Percentiles rank a stretch among this genome's conserved stretches.
phyloP scores from a whole-genome alignment of 2,329 filamentous ascomycete genomes.

The Emmonsiellopsis sp. region DNA sequence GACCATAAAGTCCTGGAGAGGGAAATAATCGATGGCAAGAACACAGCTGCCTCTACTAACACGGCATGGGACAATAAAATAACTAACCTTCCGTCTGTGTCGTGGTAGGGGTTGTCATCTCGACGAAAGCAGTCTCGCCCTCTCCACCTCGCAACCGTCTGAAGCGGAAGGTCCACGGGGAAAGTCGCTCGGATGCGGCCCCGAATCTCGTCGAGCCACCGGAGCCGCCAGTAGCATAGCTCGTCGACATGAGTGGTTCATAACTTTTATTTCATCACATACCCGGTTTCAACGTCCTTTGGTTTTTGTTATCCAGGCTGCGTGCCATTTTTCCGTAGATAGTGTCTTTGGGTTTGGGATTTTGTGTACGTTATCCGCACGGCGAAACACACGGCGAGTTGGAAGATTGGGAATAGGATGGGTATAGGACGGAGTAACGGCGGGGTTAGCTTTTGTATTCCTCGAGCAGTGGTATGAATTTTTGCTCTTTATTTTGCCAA shows the following conservation, averaged over 20 bases:
- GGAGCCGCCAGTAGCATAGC: not conserved
- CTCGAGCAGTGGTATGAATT: not conserved
- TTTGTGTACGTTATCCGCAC: too few species aligned
- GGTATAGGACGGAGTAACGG: too few species aligned
- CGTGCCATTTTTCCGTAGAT: too few species aligned
- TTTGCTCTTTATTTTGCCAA: too few species aligned
- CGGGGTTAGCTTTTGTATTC: not conserved
- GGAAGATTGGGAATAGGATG: too few species aligned
- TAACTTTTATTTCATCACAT: not conserved
- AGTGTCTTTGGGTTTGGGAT: too few species aligned
- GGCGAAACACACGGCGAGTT: too few species aligned
- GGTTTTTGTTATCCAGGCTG: too few species aligned
- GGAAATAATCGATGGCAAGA: not conserved
- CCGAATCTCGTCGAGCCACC: not conserved
- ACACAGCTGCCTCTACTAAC: not conserved
- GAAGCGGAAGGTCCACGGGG: conserved; percentile 25
- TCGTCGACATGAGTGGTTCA: too few species aligned
- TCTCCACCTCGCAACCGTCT: conserved; percentile 20
- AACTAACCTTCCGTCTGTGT: conserved; percentile 19
- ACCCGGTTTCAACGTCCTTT: too few species aligned
- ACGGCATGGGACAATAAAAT: conserved; percentile 1
- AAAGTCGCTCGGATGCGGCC: not conserved
- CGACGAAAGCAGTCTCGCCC: conserved; percentile 8
- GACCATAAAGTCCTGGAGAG: not conserved
- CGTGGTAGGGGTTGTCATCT: conserved; percentile 20